Evolutionary conservation across 73 alveolate species (phyloP).

Genomic region (Paramecium pentaurelia): DNA sequence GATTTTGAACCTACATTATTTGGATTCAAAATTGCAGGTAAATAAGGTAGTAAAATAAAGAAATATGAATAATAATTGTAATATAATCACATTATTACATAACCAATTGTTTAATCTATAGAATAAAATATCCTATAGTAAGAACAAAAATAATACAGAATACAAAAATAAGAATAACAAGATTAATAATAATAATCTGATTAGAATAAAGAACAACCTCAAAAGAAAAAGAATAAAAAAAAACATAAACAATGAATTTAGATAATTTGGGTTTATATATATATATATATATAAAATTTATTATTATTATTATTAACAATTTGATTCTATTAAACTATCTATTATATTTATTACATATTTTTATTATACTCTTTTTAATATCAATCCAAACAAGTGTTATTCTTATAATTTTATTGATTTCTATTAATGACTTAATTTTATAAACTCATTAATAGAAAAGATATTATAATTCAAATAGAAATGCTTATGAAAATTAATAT

Average conservation of each 20-base stretch:
- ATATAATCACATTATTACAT: not conserved
- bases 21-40: conserved; percentile 46
- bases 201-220: not conserved
- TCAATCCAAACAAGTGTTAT: no score
- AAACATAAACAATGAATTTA: not conserved
- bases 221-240: not conserved
- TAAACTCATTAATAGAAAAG: not conserved
- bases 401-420: no score
- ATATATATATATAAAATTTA: no score
- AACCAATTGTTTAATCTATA: not conserved
- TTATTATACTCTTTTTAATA: no score
- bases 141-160: not conserved
- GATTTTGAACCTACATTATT: conserved; percentile 43
- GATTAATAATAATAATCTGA: not conserved
- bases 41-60: conserved; percentile 12
- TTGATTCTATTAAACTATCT: not conserved
- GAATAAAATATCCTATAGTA: not conserved
- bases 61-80: not conserved
- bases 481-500: not conserved
- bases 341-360: no score
- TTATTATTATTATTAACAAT: not conserved
- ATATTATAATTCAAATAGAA: not conserved
- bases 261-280: not conserved
- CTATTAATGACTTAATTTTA: no score
- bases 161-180: not conserved